Percentiles rank a stretch among this genome's conserved stretches.
Conservation (phyloP, 1,284 basidiomycete species). For the Phlebopus sp. region DNA sequence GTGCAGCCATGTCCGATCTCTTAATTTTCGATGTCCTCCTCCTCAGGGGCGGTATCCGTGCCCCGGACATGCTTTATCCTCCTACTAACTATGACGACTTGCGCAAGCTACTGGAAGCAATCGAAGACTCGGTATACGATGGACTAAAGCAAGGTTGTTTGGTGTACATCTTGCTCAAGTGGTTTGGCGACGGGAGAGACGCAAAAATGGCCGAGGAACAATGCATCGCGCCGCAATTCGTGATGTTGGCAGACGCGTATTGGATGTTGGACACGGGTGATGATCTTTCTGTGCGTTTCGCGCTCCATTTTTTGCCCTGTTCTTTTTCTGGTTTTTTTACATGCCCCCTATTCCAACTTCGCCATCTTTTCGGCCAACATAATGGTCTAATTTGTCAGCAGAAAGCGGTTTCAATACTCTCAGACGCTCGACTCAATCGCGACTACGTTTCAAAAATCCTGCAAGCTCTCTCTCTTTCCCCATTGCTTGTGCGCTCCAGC, state of each 20-base stretch:
- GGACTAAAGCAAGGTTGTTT: constrained; percentile 73
- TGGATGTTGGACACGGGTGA: constrained; percentile 73
- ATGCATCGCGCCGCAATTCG: constrained; percentile 70
- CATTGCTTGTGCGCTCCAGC: constrained; percentile 41
- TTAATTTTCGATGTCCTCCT: constrained; percentile 76
- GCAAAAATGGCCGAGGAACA: constrained; percentile 49
- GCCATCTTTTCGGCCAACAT: too few relatives aligned
- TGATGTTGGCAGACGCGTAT: constrained; percentile 71
- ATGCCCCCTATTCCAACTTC: too few relatives aligned
- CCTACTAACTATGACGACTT: constrained; percentile 56
- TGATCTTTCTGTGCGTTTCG: constrained; percentile 52
- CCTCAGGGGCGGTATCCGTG: constrained; percentile 55
- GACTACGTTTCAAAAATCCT: constrained; percentile 76
- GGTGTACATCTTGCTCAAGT: constrained; percentile 74
- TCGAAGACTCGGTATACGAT: constrained; percentile 64
- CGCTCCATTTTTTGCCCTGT: background rate
- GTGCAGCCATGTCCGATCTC: constrained; percentile 56
- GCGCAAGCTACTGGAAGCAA: constrained; percentile 53
- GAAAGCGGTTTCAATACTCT: constrained; percentile 67
- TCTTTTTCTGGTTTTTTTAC: background rate
- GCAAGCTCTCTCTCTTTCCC: constrained; percentile 56
- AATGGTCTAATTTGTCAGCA: too few relatives aligned
- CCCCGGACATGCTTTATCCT: constrained; percentile 61
- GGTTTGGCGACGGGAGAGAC: constrained; percentile 64
- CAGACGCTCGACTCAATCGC: constrained; percentile 68